phyloP scores from a whole-genome alignment of 169 alveolate genomes.

The Plasmodium vinckei region DNA sequence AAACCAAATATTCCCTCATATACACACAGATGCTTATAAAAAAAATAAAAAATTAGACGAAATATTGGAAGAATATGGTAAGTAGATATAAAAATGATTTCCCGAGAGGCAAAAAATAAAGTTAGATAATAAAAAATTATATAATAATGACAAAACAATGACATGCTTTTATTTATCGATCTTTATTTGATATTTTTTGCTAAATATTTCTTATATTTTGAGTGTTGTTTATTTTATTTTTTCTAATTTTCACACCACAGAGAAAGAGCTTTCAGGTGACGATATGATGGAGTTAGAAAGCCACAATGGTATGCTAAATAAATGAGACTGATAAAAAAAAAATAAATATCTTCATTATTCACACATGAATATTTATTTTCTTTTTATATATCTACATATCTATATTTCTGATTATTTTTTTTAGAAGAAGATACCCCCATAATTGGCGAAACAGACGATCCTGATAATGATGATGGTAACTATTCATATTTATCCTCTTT shows the following conservation, averaged over 20 bases:
- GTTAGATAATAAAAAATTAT: background rate
- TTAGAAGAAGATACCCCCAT: slow-evolving; percentile 8
- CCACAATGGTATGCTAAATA: slow-evolving; percentile 14
- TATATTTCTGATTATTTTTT: slow-evolving; percentile 7
- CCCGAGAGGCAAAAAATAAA: background rate
- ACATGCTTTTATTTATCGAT: background rate
- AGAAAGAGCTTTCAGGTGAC: slow-evolving; percentile 13
- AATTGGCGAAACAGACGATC: slow-evolving; percentile 40
- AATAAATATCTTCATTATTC: background rate
- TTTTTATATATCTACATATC: too few relatives aligned
- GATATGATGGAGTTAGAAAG: slow-evolving; percentile 27
- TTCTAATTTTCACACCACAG: background rate
- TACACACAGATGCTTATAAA: background rate
- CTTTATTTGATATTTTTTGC: background rate
- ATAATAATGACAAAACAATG: background rate
- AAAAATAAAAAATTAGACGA: background rate
- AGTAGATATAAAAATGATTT: background rate
- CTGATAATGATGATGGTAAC: slow-evolving; percentile 26
- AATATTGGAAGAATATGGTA: slow-evolving; percentile 20
- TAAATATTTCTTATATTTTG: too few relatives aligned
- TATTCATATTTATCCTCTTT: background rate
- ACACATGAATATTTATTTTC: background rate
- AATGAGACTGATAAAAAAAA: slow-evolving; percentile 1
- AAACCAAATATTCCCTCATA: slow-evolving; percentile 31
- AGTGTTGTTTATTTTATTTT: background rate